Base-by-base conservation (phyloP, 1,139 yeast genomes). In the Nakaseomyces bracarensis region DNA sequence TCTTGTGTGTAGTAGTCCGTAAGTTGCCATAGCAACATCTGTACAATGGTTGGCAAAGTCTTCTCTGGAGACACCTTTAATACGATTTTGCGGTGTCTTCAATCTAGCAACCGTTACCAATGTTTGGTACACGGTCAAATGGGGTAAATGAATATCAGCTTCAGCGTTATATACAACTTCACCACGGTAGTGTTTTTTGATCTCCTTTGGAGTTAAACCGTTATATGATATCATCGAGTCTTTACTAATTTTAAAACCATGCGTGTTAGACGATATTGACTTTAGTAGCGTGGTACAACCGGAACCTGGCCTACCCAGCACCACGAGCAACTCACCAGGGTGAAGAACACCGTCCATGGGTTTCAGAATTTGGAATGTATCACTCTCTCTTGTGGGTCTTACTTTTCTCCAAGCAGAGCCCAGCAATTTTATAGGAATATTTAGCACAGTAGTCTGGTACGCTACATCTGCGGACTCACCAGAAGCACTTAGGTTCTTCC, bases 271-370 rank as follows among this genome's bases (percentile, higher is more conserved):
- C 7, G 89, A 74, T 46, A 83, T 71, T 0, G 91, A 72, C 54
- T 82, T 82, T 53, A 84, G 65, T 41, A 82, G 71, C 1, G 95
- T 82, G 2, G 94, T 74, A 63, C 94, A 84, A 45, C 95, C 95
- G 21, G 89, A 76, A 55, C 93, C 93, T 0, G 93, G 93, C 59
- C 89, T 74, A 35, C 93, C 93, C 31, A 82, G 64, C 1, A 82
- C 93, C 39, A 83, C 85, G 4, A 84, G 74, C 42, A 83, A 68
- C 53, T 82, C 84, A 43, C 94, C 89, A 0, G 91, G 82, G 36
- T 68, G 66, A 48, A 80, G 67, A 5, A 78, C 53, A 21, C 82
- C 89, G 50, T 81, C 84, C 78, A 81, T 77, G 18, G 79, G 69
- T 53, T 76, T 74, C 51, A 80, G 38, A 47, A 82, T 82, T 46